These are phyloP conservation scores for Puccinia hordei DNA, from an alignment of 1,284 basidiomycete genomes.

Conservation along the genomic window DNA sequence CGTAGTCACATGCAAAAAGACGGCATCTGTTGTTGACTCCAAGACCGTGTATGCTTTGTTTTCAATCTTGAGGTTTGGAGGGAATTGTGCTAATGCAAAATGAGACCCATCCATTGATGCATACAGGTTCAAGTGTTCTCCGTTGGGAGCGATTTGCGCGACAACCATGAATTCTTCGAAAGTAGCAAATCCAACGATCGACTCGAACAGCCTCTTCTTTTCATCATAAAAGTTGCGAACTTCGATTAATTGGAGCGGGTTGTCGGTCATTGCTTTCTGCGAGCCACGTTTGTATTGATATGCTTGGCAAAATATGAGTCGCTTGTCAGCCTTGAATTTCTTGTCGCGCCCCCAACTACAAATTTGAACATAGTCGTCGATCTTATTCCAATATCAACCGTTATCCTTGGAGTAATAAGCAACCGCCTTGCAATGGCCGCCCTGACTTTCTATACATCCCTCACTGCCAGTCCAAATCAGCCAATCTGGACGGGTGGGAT, in stretches of 20 bases:
- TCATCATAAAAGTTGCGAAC: constrained; percentile 75
- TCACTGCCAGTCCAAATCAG: no score
- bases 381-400: no score
- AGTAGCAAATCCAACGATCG: constrained; percentile 90
- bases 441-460: no score
- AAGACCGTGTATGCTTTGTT: constrained; percentile 93
- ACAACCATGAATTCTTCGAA: constrained; percentile 95
- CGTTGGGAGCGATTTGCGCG: constrained; percentile 70
- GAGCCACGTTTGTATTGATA: constrained; percentile 79
- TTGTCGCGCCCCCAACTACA: no score
- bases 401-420: no score
- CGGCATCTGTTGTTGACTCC: constrained; percentile 86
- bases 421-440: no score
- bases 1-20: constrained; percentile 95
- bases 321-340: no score
- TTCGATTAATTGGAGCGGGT: constrained; percentile 76
- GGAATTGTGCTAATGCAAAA: constrained; percentile 85
- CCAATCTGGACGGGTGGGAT: no score
- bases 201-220: constrained; percentile 76
- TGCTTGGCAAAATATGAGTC: no score
- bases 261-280: constrained; percentile 69
- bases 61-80: constrained; percentile 80
- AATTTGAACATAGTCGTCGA: no score
- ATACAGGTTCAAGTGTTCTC: constrained; percentile 70
- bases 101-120: constrained; percentile 85